phyloP scores from a whole-genome alignment of 2,329 filamentous ascomycete genomes.

The Penicillium brevicompactum region DNA sequence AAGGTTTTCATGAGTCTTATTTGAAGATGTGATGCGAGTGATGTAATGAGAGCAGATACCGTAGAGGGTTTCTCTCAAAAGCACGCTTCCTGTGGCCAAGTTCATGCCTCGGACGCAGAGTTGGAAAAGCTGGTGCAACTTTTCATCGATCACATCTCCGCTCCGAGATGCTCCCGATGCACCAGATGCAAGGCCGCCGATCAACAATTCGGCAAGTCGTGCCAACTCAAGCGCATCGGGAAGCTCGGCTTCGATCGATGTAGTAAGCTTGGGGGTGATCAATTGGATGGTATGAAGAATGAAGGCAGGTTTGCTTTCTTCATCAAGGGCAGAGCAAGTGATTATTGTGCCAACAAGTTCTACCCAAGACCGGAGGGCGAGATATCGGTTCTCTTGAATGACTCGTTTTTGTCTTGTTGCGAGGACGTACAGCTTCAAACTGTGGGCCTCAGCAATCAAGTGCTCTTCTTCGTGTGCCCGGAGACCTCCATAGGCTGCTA shows the following conservation, averaged over 20 bases:
- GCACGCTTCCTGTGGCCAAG: constrained; percentile 68
- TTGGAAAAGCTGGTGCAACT: constrained; percentile 89
- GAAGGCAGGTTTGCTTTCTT: constrained; percentile 71
- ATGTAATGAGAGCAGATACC: constrained; percentile 88
- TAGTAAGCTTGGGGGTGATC: constrained; percentile 83
- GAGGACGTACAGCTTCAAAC: constrained; percentile 40
- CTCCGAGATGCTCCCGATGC: constrained; percentile 43
- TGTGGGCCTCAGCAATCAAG: constrained; percentile 41
- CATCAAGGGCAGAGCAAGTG: constrained; percentile 77
- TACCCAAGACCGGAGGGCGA: constrained; percentile 79
- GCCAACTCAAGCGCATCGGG: constrained; percentile 75
- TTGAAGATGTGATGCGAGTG: constrained; percentile 60
- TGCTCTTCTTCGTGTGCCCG: constrained; percentile 45
- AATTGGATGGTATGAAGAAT: constrained; percentile 84
- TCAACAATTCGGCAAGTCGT: constrained; percentile 70
- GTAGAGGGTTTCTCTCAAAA: constrained; percentile 83
- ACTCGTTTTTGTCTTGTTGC: constrained; percentile 44
- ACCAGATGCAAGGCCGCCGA: constrained; percentile 44
- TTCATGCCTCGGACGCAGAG: constrained; percentile 78
- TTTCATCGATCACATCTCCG: constrained; percentile 79
- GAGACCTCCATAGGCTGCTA: constrained; percentile 47
- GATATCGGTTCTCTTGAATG: constrained; percentile 54
- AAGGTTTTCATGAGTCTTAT: constrained; percentile 52
- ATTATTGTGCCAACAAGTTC: constrained; percentile 82
- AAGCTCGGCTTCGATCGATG: constrained; percentile 68